Percentiles rank a stretch among this genome's conserved stretches.
These are phyloP conservation scores for Picochlorum sp. DNA, from an alignment of 139 green algal genomes.

Conservation along the genomic window DNA sequence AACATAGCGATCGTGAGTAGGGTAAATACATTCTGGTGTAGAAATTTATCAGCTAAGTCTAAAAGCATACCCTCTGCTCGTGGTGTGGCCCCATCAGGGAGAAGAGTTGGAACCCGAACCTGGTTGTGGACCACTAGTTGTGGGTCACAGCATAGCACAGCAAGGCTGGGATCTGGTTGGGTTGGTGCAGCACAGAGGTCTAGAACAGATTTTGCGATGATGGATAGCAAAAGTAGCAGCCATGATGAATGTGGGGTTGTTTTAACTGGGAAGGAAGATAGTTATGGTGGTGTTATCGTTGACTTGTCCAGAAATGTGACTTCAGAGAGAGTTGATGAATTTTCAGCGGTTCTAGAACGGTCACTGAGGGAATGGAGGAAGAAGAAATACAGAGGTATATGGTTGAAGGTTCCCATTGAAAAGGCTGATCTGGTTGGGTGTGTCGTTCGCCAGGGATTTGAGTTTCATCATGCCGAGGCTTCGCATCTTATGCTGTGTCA, in stretches of 20 bases:
- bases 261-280: slow-evolving; percentile 22
- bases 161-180: not conserved
- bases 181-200: no score
- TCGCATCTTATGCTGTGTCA: slow-evolving; percentile 65
- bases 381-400: slow-evolving; percentile 40
- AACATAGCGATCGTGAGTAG: no score
- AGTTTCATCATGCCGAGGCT: slow-evolving; percentile 66
- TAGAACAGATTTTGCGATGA: no score
- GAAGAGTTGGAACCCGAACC: no score
- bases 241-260: no score
- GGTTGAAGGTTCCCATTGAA: slow-evolving; percentile 44
- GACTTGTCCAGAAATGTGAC: slow-evolving; percentile 19
- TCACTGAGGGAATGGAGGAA: slow-evolving; percentile 30
- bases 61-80: no score
- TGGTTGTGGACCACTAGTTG: not conserved
- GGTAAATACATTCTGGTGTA: no score
- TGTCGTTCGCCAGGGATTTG: slow-evolving; percentile 38
- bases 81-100: no score
- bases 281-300: slow-evolving; percentile 48
- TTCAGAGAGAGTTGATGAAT: slow-evolving; percentile 26
- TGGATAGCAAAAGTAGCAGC: no score
- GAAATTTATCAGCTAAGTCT: no score
- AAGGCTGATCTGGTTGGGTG: slow-evolving; percentile 22
- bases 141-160: not conserved
- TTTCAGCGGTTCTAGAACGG: slow-evolving; percentile 17